Evolutionary conservation across 257 asterid genomes (phyloP).

Genomic region (Solanum clarkiae): DNA sequence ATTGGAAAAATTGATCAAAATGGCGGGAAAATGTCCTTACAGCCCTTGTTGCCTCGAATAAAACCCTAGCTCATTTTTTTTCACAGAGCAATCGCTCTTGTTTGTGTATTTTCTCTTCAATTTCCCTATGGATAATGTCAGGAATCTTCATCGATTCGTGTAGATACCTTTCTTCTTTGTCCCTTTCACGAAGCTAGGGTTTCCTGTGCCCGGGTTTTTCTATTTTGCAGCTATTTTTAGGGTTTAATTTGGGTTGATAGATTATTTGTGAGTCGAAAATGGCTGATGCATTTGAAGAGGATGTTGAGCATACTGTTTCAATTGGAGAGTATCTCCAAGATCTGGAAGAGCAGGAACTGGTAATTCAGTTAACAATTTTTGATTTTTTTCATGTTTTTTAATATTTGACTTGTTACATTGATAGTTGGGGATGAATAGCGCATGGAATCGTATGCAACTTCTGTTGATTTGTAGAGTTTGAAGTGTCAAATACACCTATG

Average conservation of each 20-base stretch:
- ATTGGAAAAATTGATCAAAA: not conserved
- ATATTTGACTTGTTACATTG: not conserved
- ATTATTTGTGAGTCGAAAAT: slow-evolving; percentile 4
- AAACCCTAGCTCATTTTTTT: slow-evolving; percentile 7
- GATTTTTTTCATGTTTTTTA: not conserved
- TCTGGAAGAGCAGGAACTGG: slow-evolving; percentile 80
- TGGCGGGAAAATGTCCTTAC: slow-evolving; percentile 41
- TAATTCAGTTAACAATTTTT: not conserved
- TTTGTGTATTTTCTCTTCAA: not conserved
- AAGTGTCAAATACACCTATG: not conserved
- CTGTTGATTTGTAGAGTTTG: not conserved
- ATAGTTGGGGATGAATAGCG: not conserved
- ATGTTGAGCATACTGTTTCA: slow-evolving; percentile 59
- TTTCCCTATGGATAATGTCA: not conserved
- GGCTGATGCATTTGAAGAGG: slow-evolving; percentile 65
- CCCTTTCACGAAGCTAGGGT: not conserved
- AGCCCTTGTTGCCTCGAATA: slow-evolving; percentile 1
- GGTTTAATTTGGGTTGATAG: not conserved
- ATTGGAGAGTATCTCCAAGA: slow-evolving; percentile 60
- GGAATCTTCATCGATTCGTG: not conserved
- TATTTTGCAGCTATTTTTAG: not conserved
- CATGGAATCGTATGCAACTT: not conserved
- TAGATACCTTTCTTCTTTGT: not conserved
- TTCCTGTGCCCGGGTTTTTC: not conserved
- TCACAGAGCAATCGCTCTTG: not conserved